These are phyloP conservation scores for Arabidopsis suecica DNA, from an alignment of 345 rosid species.

Conservation along the genomic window DNA sequence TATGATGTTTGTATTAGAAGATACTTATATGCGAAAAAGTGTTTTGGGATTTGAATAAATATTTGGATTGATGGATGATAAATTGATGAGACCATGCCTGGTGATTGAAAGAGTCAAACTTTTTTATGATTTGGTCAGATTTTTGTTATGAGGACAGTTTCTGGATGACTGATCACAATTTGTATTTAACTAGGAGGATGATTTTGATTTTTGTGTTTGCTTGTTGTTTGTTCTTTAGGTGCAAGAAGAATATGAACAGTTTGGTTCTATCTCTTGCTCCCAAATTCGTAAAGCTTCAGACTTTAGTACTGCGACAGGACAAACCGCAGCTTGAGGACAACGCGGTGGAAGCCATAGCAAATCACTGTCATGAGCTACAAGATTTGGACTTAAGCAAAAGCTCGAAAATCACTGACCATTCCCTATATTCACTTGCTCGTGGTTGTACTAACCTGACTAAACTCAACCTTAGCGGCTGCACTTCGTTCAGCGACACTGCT, in stretches of 20 bases:
- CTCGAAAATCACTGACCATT: conserved; percentile 76
- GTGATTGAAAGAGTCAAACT: conserved; percentile 1
- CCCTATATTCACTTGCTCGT: conserved; percentile 73
- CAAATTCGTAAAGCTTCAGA: conserved; percentile 72
- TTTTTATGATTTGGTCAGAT: background rate
- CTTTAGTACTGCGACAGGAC: conserved; percentile 80
- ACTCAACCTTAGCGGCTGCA: conserved; percentile 94
- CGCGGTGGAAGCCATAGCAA: conserved; percentile 79
- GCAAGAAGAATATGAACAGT: conserved; percentile 79
- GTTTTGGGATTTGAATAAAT: conserved; percentile 19
- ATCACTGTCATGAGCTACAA: conserved; percentile 74
- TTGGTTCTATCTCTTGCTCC: conserved; percentile 86
- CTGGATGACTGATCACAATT: background rate
- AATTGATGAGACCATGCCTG: conserved; percentile 11
- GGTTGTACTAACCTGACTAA: conserved; percentile 82
- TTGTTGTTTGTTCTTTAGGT: conserved; percentile 57
- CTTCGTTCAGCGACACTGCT: conserved; percentile 68
- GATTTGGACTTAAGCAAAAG: conserved; percentile 96
- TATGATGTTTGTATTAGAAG: background rate
- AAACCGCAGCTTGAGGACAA: conserved; percentile 84
- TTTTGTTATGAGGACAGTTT: conserved; percentile 4
- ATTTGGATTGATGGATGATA: background rate
- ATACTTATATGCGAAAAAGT: background rate
- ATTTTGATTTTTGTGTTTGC: background rate
- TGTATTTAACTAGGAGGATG: conserved; percentile 3